phyloP scores from a whole-genome alignment of 2,329 filamentous ascomycete genomes.

The Raffaelea deltoideospora region DNA sequence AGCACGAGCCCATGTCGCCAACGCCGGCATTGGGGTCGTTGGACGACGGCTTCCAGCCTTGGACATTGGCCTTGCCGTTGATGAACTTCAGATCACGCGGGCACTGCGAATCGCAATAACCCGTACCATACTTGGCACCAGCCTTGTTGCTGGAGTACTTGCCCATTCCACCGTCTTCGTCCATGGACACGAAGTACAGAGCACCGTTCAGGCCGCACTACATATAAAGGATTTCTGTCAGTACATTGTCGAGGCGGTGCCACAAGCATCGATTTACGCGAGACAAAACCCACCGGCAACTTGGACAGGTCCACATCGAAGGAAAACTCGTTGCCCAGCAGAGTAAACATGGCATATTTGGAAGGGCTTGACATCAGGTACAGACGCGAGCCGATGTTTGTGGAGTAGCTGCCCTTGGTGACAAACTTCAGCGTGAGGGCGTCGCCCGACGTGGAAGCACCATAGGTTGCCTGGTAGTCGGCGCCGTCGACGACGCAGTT shows the following conservation, averaged over 20 bases:
- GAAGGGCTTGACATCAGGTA: slow-evolving; percentile 16
- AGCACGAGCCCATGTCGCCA: slow-evolving; percentile 33
- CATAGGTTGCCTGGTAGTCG: slow-evolving; percentile 35
- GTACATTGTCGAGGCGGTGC: no score
- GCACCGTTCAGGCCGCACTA: slow-evolving; percentile 51
- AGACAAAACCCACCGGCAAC: no score
- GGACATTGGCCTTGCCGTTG: slow-evolving; percentile 22
- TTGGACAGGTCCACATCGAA: slow-evolving; percentile 51
- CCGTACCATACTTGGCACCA: slow-evolving; percentile 36
- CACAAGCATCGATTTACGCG: no score
- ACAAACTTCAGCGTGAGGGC: slow-evolving; percentile 32
- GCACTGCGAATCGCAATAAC: slow-evolving; percentile 33
- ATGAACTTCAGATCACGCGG: slow-evolving; percentile 31
- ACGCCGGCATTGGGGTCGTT: slow-evolving; percentile 36
- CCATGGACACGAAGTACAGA: slow-evolving; percentile 35
- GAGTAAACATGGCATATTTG: slow-evolving; percentile 32
- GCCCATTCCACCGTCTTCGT: slow-evolving; percentile 29
- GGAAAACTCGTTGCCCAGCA: slow-evolving; percentile 46
- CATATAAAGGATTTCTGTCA: no score
- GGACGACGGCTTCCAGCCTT: slow-evolving; percentile 28
- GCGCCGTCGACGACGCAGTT: slow-evolving; percentile 44
- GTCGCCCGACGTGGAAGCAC: slow-evolving; percentile 32
- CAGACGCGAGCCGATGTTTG: slow-evolving; percentile 20
- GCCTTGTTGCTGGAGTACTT: slow-evolving; percentile 26
- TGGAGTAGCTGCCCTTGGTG: slow-evolving; percentile 22